phyloP scores from a whole-genome alignment of 1,284 basidiomycete genomes.

The Blastosporella zonata region DNA sequence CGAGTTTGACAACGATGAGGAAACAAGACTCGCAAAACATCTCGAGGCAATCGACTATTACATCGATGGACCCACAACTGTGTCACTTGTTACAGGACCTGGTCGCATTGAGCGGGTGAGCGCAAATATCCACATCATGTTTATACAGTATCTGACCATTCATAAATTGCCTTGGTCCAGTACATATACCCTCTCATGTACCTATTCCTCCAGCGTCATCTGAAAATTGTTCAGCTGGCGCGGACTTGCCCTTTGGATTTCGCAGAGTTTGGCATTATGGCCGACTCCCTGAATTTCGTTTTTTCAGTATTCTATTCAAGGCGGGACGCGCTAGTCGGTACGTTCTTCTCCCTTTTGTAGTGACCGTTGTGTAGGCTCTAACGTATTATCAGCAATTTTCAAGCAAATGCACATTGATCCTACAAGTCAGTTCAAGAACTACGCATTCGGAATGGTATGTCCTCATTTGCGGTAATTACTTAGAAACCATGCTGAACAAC shows the following conservation, averaged over 20 bases:
- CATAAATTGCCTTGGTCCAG: not conserved
- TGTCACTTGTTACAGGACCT: not conserved
- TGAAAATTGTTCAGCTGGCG: not conserved
- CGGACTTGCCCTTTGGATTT: not conserved
- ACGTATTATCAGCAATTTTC: slow-evolving; percentile 3
- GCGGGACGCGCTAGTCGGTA: not conserved
- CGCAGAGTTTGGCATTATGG: not conserved
- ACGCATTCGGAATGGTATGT: slow-evolving; percentile 11
- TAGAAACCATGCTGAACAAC: not conserved
- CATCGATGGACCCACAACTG: not conserved
- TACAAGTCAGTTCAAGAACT: not conserved
- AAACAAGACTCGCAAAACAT: not conserved
- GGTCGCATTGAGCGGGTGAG: not conserved
- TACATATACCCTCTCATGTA: slow-evolving; percentile 7
- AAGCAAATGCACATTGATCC: slow-evolving; percentile 8
- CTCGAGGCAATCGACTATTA: not conserved
- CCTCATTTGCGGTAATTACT: not conserved
- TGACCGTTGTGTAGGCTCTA: too few relatives aligned
- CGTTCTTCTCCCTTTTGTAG: not conserved
- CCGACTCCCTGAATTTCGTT: not conserved
- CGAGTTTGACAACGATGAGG: not conserved
- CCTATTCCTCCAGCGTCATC: not conserved
- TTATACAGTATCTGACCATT: not conserved
- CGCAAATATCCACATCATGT: not conserved
- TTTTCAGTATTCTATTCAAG: not conserved